Percentiles rank a stretch among this genome's conserved stretches.
Conservation (phyloP, 1,284 basidiomycete genomes). For the Microbotryum intermedium region DNA sequence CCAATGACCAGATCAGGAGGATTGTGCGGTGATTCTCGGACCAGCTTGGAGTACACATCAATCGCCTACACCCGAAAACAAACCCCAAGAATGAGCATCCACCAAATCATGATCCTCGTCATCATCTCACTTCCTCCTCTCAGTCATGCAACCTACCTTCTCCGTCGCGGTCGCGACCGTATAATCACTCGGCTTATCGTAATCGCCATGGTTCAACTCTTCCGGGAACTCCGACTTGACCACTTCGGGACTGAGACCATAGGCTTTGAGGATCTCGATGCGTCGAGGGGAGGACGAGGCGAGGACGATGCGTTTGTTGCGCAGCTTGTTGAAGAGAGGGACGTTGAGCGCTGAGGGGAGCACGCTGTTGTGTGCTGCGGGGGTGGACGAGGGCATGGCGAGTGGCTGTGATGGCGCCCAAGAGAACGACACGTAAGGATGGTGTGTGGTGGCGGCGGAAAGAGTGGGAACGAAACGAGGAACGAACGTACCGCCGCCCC, state of each 20-base stretch:
- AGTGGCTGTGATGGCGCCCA: not conserved
- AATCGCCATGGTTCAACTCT: conserved; percentile 60
- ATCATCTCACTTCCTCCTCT: conserved; percentile 30
- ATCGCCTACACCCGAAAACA: conserved; percentile 48
- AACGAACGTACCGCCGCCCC: too few species aligned
- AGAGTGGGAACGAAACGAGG: not conserved
- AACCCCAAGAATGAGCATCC: not conserved
- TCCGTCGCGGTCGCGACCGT: conserved; percentile 85
- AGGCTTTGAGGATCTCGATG: conserved; percentile 67
- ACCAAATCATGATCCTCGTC: not conserved
- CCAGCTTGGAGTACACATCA: conserved; percentile 81
- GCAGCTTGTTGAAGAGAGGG: conserved; percentile 52
- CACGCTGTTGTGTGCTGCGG: conserved; percentile 4
- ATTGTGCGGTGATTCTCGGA: conserved; percentile 67
- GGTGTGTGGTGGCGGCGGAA: not conserved
- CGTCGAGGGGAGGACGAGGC: conserved; percentile 79
- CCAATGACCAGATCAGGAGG: conserved; percentile 89
- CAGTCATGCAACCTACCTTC: conserved; percentile 56
- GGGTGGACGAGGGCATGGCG: not conserved
- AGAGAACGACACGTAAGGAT: not conserved
- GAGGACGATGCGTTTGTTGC: conserved; percentile 53
- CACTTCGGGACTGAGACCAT: conserved; percentile 57
- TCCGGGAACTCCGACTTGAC: conserved; percentile 83
- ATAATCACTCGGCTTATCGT: conserved; percentile 74
- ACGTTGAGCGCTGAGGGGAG: conserved; percentile 19